Conservation (phyloP, 495 filamentous ascomycete genomes). For the Trichocladium antarcticum region DNA sequence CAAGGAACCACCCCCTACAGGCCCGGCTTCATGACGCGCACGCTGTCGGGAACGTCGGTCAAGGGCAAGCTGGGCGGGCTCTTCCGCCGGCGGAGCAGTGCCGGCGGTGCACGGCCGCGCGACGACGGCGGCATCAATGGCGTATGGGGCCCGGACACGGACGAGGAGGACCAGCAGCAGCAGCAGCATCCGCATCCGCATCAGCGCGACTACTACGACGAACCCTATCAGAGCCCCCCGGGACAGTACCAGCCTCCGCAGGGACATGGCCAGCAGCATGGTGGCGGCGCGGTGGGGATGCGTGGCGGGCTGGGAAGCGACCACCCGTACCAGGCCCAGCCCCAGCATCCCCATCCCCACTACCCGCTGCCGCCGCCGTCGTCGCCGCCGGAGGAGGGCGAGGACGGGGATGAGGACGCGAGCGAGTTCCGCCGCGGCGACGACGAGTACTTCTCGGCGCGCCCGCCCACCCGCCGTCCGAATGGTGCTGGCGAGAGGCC, state of each 20-base stretch:
- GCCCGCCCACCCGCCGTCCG: conserved; percentile 13
- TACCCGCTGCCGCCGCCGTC: too few species aligned
- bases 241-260: too few species aligned
- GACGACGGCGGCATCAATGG: conserved; percentile 45
- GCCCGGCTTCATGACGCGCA: conserved; percentile 52
- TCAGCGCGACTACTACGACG: background rate
- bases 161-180: conserved; percentile 25
- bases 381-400: background rate
- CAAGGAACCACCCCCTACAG: conserved; percentile 31
- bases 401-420: too few species aligned
- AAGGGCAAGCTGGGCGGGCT: conserved; percentile 33
- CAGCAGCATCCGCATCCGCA: background rate
- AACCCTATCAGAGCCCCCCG: too few species aligned
- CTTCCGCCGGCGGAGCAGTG: conserved; percentile 43
- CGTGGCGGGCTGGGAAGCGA: conserved; percentile 27
- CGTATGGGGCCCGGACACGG: conserved; percentile 32
- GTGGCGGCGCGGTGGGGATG: conserved; percentile 16
- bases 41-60: conserved; percentile 21
- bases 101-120: conserved; percentile 20
- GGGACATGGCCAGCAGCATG: background rate
- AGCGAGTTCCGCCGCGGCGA: conserved; percentile 34
- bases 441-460: conserved; percentile 34
- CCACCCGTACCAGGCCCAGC: too few species aligned
- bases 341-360: too few species aligned
- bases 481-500: background rate